Conservation (phyloP, 306 rosid species). For the Mucuna pruriens region DNA sequence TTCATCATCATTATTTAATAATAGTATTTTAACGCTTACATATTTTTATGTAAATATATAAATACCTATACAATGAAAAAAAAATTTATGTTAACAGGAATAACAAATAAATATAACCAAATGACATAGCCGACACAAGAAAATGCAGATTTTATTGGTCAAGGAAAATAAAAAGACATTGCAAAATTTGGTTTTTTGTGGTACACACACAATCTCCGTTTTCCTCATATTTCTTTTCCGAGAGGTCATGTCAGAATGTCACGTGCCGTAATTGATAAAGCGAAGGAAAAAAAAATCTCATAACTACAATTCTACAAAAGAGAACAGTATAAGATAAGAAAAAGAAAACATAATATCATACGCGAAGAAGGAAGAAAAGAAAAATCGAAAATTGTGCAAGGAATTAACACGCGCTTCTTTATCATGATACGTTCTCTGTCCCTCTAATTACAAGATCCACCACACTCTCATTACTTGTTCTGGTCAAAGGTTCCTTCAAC, state of each 20-base stretch:
- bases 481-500: conserved; percentile 9
- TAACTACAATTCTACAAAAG: neutral
- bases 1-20: too few relatives aligned
- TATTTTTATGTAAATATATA: too few relatives aligned
- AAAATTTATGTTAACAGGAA: too few relatives aligned
- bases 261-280: conserved; percentile 18
- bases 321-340: conserved; percentile 1
- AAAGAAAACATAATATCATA: neutral
- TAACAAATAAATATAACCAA: too few relatives aligned
- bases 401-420: neutral
- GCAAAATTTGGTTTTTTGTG: conserved; percentile 8
- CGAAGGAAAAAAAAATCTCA: neutral
- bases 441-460: conserved; percentile 4
- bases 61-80: too few relatives aligned
- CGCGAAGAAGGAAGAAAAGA: neutral
- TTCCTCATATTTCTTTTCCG: neutral
- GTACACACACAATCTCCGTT: neutral
- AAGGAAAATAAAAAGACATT: neutral
- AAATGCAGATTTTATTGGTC: neutral
- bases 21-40: too few relatives aligned
- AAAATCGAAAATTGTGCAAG: neutral
- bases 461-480: neutral
- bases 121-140: too few relatives aligned
- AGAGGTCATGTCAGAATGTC: conserved; percentile 17
- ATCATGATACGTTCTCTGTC: neutral